Percentiles rank a stretch among this genome's conserved stretches.
These are phyloP conservation scores for Alternaria sp. DNA, from an alignment of 2,329 filamentous ascomycete genomes.

Conservation along the genomic window DNA sequence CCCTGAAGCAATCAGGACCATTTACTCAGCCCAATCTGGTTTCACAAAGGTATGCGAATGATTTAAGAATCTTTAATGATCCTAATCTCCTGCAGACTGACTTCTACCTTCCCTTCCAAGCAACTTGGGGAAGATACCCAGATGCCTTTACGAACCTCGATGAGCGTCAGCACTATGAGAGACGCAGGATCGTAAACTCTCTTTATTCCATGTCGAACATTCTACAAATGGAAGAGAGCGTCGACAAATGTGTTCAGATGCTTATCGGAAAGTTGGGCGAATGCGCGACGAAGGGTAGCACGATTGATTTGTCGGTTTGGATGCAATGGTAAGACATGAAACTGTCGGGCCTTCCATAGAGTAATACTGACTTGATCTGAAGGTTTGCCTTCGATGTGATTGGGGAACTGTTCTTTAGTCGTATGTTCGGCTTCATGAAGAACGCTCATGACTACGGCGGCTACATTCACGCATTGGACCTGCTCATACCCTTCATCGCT, in stretches of 20 bases:
- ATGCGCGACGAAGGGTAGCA: neutral
- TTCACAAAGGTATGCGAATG: neutral
- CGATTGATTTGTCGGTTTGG: slow-evolving; percentile 8
- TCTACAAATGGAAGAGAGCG: neutral
- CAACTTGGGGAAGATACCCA: slow-evolving; percentile 10
- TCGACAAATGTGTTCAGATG: slow-evolving; percentile 5
- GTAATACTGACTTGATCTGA: neutral
- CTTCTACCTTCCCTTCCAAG: slow-evolving; percentile 13
- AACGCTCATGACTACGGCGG: neutral
- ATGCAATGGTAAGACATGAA: slow-evolving; percentile 5
- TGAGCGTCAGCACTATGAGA: slow-evolving; percentile 11
- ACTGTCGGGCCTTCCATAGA: neutral
- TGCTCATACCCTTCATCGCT: neutral
- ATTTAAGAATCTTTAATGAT: no score
- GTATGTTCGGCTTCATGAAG: slow-evolving; percentile 13
- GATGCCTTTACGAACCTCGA: slow-evolving; percentile 16
- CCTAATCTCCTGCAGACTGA: slow-evolving; percentile 4
- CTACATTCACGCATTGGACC: slow-evolving; percentile 6
- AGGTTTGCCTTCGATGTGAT: slow-evolving; percentile 22
- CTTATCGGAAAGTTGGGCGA: neutral
- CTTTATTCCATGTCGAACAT: slow-evolving; percentile 20
- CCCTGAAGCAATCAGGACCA: slow-evolving; percentile 11
- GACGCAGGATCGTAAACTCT: slow-evolving; percentile 15
- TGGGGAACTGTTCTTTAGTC: slow-evolving; percentile 20
- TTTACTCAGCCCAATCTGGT: slow-evolving; percentile 6